These are phyloP conservation scores for Dothideomycetidae sp. DNA, from an alignment of 2,329 filamentous ascomycete genomes.

Conservation along the genomic window DNA sequence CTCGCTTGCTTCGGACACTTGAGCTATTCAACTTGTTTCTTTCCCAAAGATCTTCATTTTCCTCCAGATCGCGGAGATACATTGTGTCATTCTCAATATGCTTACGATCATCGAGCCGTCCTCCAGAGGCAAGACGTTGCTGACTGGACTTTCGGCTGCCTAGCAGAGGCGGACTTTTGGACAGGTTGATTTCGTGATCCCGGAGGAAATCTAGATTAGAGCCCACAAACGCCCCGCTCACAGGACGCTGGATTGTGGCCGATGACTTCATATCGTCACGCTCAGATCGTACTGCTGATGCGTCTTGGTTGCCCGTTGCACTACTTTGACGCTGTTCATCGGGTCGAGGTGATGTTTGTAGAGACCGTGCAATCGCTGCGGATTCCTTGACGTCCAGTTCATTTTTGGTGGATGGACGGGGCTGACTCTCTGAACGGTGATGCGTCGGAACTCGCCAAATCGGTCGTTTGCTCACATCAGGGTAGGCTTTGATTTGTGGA, in stretches of 20 bases:
- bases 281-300: neutral
- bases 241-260: conserved; percentile 41
- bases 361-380: conserved; percentile 22
- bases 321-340: conserved; percentile 37
- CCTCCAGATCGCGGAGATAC: conserved; percentile 64
- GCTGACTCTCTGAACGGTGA: conserved; percentile 35
- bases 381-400: conserved; percentile 24
- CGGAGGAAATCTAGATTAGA: conserved; percentile 71
- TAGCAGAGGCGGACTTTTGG: conserved; percentile 19
- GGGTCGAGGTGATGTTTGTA: conserved; percentile 27
- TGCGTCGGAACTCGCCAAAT: conserved; percentile 43
- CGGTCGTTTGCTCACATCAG: conserved; percentile 30
- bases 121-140: conserved; percentile 17
- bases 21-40: conserved; percentile 37
- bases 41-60: conserved; percentile 28
- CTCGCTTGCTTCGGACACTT: conserved; percentile 51
- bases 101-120: conserved; percentile 44
- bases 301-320: conserved; percentile 27
- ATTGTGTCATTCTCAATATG: conserved; percentile 67
- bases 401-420: conserved; percentile 28
- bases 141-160: conserved; percentile 20
- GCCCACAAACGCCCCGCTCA: conserved; percentile 63
- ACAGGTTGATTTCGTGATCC: conserved; percentile 48
- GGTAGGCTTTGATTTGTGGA: conserved; percentile 21
- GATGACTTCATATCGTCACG: neutral